A percentile compares a stretch with the other conserved stretches of the same genome.
Conservation (phyloP, 495 filamentous ascomycete genomes). For the Penicillium turbatum region DNA sequence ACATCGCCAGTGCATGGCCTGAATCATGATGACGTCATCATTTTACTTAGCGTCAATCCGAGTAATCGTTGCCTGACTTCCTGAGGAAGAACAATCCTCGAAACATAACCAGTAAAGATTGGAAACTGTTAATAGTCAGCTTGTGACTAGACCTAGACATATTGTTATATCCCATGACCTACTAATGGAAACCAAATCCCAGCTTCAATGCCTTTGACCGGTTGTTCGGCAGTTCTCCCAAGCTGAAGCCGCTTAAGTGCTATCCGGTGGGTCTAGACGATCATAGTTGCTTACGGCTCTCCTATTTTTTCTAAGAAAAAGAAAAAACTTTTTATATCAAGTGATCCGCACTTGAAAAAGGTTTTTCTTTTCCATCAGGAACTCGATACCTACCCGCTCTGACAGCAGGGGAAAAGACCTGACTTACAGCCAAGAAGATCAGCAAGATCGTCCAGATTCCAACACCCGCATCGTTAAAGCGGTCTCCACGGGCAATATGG, state of each 20-base stretch:
- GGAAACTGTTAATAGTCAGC: not conserved
- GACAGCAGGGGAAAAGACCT: not conserved
- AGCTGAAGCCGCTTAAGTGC: not conserved
- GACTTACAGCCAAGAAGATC: constrained; percentile 3
- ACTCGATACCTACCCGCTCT: not conserved
- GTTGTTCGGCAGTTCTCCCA: not conserved
- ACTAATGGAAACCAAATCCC: not conserved
- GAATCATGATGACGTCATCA: not conserved
- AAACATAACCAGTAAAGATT: not conserved
- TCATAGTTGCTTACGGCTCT: not conserved
- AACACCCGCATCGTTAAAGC: constrained; percentile 1
- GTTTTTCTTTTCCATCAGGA: not conserved
- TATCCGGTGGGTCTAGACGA: not conserved
- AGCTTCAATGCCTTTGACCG: not conserved
- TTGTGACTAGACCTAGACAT: too few species aligned
- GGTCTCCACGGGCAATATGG: constrained; percentile 4
- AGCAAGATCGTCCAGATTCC: not conserved
- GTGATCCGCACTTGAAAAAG: not conserved
- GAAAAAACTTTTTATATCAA: not conserved
- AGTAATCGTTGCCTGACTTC: not conserved
- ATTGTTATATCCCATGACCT: not conserved
- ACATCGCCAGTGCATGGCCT: too few species aligned
- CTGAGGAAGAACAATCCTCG: not conserved
- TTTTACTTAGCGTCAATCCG: not conserved
- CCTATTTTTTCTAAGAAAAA: not conserved